Evolutionary conservation across 2,329 filamentous ascomycete species (phyloP).

Genomic region (Verticillium dahliae): DNA sequence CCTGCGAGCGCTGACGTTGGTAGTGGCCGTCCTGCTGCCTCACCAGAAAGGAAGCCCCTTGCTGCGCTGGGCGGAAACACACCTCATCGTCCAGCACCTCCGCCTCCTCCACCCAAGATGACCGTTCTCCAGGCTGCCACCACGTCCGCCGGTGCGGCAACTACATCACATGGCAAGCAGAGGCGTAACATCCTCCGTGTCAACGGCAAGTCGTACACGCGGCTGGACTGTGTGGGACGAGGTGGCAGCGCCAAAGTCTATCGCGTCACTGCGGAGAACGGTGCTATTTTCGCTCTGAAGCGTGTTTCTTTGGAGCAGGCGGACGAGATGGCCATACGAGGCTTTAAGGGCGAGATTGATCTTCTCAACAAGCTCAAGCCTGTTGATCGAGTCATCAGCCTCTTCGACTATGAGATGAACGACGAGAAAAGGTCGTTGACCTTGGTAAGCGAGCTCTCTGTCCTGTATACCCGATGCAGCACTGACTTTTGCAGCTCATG

Average conservation of each 20-base stretch:
- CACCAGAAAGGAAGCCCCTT: constrained; percentile 51
- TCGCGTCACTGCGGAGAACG: constrained; percentile 93
- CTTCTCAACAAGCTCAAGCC: constrained; percentile 74
- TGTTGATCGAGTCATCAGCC: constrained; percentile 81
- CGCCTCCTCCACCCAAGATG: constrained; percentile 93
- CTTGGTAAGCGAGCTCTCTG: constrained; percentile 51
- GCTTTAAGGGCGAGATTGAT: constrained; percentile 94
- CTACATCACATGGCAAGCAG: constrained; percentile 64
- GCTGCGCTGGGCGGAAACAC: constrained; percentile 56
- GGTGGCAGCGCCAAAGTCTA: constrained; percentile 94
- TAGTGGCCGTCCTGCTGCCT: constrained; percentile 27
- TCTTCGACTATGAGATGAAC: constrained; percentile 92
- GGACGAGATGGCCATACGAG: constrained; percentile 74
- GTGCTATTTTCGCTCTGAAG: constrained; percentile 91
- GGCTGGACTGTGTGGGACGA: constrained; percentile 83
- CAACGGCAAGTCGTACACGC: constrained; percentile 85
- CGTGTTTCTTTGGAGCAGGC: constrained; percentile 85
- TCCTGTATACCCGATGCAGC: not conserved
- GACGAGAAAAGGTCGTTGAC: constrained; percentile 80
- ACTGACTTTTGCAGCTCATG: constrained; percentile 61
- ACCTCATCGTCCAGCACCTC: constrained; percentile 69
- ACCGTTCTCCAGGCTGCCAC: constrained; percentile 90
- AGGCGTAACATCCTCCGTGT: constrained; percentile 79
- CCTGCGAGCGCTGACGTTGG: constrained; percentile 39
- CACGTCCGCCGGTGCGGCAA: constrained; percentile 70